A percentile compares a stretch with the other conserved stretches of the same genome.
Conservation (phyloP, 2,329 filamentous ascomycete genomes). For the Parafenestella ontariensis region DNA sequence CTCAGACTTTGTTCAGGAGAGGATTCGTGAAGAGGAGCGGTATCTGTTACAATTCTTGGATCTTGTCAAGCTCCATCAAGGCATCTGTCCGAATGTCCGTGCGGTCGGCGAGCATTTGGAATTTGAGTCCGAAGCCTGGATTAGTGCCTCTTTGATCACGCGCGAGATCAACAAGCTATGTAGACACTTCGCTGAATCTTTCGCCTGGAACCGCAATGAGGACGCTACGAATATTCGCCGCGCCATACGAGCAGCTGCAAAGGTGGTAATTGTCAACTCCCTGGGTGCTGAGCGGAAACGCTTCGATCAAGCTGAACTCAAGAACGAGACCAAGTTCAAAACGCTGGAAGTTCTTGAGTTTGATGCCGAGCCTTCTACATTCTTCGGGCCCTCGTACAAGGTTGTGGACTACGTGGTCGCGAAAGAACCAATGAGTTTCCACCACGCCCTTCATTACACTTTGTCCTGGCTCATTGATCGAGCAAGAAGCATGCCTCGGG, state of each 20-base stretch:
- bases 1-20: slow-evolving; percentile 85
- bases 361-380: slow-evolving; percentile 55
- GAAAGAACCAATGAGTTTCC: slow-evolving; percentile 91
- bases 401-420: slow-evolving; percentile 85
- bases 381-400: slow-evolving; percentile 59
- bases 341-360: slow-evolving; percentile 80
- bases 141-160: slow-evolving; percentile 91
- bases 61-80: slow-evolving; percentile 93
- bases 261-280: slow-evolving; percentile 86
- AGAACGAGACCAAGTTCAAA: slow-evolving; percentile 85
- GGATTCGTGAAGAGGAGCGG: slow-evolving; percentile 79
- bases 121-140: slow-evolving; percentile 98
- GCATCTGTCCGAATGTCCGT: slow-evolving; percentile 92
- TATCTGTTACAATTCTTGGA: slow-evolving; percentile 96
- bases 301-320: slow-evolving; percentile 87
- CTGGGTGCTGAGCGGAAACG: slow-evolving; percentile 85
- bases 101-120: slow-evolving; percentile 96
- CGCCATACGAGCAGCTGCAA: slow-evolving; percentile 77
- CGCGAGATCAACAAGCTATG: slow-evolving; percentile 94
- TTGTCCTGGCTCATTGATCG: slow-evolving; percentile 95
- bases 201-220: slow-evolving; percentile 71
- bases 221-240: slow-evolving; percentile 70
- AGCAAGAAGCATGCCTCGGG: slow-evolving; percentile 74
- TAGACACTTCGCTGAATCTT: slow-evolving; percentile 85
- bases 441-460: slow-evolving; percentile 95